Base-by-base conservation (phyloP, 176 grass and related monocot genomes). In the Phoenix roebelenii region DNA sequence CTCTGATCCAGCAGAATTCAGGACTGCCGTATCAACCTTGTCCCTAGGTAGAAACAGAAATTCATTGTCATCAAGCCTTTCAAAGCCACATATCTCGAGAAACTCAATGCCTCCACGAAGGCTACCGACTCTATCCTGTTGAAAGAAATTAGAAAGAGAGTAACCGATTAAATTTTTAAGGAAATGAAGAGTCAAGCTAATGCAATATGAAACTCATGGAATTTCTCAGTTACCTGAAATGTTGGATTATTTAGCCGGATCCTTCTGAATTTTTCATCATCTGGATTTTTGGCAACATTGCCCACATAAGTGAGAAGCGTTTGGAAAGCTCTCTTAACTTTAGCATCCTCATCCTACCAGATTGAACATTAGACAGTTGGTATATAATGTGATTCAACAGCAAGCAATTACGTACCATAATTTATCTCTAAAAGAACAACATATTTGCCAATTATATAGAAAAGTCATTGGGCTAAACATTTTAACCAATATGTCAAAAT, bases 251-350 rank as follows among this genome's bases (percentile, higher is more conserved):
- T 76, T 4, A 92, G 67, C n/a, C 93, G 78, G 70, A 98, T 98
- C 68, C 89, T 98, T 75, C 93, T 88, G 52, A 92, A 98, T 80
- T 92, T 98, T 58, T 98, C 93, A 67, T 92, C 88, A 3, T 89
- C 80, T 1, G 84, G 93, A 54, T 75, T 98, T 64, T 83, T 88
- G 22, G 71, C 87, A 4, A 89, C 79, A 19, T 98, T 98, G 22
- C 93, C 84, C 3, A 89, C 25, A 22, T 92, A 92, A 18, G 84
- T 85, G 54, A 91, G 84, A 51, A 98, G 93, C 24, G 93, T 98
- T 76, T 92, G 84, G 60, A 92, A 98, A 23, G 93, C 93, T 74
- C 79, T 92, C 72, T 85, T 88, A 18, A 92, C 88, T 79, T 82
- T 89, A 61, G 84, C 87, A 74, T 88, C 79, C 1, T 98, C 74